A percentile compares a stretch with the other conserved stretches of the same genome.
Evolutionary conservation across 768 basidiomycete species (phyloP).

Genomic region (Naganishia onofrii): DNA sequence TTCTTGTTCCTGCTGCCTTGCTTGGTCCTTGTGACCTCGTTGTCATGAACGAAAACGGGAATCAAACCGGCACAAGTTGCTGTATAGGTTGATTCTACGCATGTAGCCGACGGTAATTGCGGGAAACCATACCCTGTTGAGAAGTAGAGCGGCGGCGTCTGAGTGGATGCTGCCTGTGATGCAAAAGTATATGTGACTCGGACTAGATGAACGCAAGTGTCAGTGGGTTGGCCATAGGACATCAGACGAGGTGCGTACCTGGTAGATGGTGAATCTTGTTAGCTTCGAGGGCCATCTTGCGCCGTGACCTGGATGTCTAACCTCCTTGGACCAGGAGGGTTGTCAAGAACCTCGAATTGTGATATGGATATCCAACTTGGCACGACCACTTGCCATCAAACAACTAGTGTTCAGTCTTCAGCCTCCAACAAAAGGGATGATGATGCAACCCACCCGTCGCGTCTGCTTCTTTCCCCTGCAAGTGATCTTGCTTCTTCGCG

Average conservation of each 20-base stretch:
- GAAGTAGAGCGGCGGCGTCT: not conserved
- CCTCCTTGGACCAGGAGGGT: no score
- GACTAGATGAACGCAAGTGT: not conserved
- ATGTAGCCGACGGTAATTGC: not conserved
- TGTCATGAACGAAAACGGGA: constrained; percentile 15
- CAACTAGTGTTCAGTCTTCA: no score
- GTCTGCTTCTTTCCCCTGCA: not conserved
- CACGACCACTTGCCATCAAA: no score
- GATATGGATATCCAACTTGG: no score
- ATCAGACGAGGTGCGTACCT: not conserved
- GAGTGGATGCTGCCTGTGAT: not conserved
- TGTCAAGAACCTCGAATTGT: no score
- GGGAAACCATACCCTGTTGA: constrained; percentile 17
- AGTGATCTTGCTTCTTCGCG: not conserved
- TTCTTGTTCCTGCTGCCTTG: not conserved
- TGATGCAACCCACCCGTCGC: not conserved
- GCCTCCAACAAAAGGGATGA: not conserved
- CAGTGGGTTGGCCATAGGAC: not conserved
- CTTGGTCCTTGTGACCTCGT: not conserved
- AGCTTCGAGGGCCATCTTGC: constrained; percentile 3
- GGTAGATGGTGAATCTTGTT: constrained; percentile 23
- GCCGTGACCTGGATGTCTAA: no score
- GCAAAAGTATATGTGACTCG: constrained; percentile 12
- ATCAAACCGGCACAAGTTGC: constrained; percentile 8
- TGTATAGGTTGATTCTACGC: constrained; percentile 1